phyloP scores from a whole-genome alignment of 345 rosid species.

The Acer campestre region DNA sequence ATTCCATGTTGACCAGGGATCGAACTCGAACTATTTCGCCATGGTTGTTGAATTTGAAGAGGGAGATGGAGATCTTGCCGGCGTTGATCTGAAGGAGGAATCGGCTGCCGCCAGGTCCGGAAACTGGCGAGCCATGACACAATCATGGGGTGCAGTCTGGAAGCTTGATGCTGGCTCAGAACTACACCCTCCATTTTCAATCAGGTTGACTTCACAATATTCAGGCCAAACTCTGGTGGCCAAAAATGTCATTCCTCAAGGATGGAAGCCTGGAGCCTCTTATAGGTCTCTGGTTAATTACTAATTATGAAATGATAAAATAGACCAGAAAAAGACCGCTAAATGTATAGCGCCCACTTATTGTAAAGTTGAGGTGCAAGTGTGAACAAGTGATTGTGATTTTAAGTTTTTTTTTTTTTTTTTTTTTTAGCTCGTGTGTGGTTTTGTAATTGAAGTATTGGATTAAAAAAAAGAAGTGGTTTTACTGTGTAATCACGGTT shows the following conservation, averaged over 20 bases:
- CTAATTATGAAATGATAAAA: not conserved
- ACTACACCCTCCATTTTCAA: constrained; percentile 45
- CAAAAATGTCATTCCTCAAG: constrained; percentile 45
- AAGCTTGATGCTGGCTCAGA: constrained; percentile 46
- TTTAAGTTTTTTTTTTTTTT: not conserved
- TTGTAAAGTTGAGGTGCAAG: constrained; percentile 12
- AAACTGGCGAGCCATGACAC: constrained; percentile 49
- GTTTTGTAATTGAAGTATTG: not conserved
- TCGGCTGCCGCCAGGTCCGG: not conserved
- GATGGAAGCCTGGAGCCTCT: constrained; percentile 52
- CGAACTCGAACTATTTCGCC: constrained; percentile 47
- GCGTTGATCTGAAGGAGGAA: constrained; percentile 31
- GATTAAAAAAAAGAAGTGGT: not conserved
- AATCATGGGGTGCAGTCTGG: constrained; percentile 64
- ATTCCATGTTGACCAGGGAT: constrained; percentile 47
- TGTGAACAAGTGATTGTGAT: not conserved
- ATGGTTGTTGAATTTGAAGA: constrained; percentile 45
- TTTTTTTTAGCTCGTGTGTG: not conserved
- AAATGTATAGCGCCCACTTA: not conserved
- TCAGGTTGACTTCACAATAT: constrained; percentile 36
- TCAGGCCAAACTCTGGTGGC: constrained; percentile 46
- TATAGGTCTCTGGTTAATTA: constrained; percentile 51
- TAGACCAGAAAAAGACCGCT: too few species aligned
- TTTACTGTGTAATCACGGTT: not conserved
- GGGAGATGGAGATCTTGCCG: constrained; percentile 53